Base-by-base conservation (phyloP, 2,329 filamentous ascomycete genomes). In the Sporothrix inflata region DNA sequence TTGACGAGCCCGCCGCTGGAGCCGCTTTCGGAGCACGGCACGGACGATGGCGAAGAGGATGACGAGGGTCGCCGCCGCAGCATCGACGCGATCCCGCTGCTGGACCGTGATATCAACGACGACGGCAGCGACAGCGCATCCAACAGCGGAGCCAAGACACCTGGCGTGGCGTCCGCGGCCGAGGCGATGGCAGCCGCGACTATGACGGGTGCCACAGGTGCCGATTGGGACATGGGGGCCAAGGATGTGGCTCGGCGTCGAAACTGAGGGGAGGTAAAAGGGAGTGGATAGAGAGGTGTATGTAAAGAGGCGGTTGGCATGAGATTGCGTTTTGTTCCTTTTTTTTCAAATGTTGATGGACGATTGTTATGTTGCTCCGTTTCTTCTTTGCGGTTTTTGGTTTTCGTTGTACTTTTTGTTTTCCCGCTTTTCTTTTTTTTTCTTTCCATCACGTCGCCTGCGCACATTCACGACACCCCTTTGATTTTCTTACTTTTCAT, bases 21-120 rank as follows among this genome's bases (percentile, higher is more conserved):
- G 19, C 55, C 34, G 74, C 66, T 24, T 1, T 67, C 71, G 1
- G 69, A 70, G 34, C 49, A 42, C 14, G 42, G 42, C 5, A 51
- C 60, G n/a, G 70, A 76, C 21, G 76, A 70, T 34, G 74, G 74
- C 11, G 38, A 69, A 19, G 74, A 74, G 4, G 73, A 75, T 47
- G 76, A 77, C 8, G 74, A 69, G 2, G 72, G 68, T 61, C 1
- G 72, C 74, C 1, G 71, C 6, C 53, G 78, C 45, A 80, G 81
- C 63, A 78, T 90, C 1, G 88, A 90, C 73, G 82, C 83, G 21
- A 90, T 91, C 63, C 88, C 89, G 2, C 78, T 90, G 40, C 80
- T 91, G 19, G 84, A 81, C 45, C 86, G 87, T 19, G 85, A 88
- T 70, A 77, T 78, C 55, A 76, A 55, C 57, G 30, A 27, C 8